phyloP scores from a whole-genome alignment of 768 basidiomycete species.

The Mycena galericulata region DNA sequence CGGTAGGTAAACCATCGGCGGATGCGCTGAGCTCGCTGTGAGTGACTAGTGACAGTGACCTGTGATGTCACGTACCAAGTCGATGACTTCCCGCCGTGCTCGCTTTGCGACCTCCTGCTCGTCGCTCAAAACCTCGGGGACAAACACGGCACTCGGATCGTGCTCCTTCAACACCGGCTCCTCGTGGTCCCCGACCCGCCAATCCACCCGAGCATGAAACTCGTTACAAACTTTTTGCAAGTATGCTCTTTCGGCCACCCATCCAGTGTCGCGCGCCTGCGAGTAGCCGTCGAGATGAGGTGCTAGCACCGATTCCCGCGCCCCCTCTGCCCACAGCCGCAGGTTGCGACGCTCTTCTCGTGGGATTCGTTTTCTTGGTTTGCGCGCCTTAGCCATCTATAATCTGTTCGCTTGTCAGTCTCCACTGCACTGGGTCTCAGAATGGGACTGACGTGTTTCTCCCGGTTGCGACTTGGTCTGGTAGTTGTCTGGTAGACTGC shows the following conservation, averaged over 20 bases:
- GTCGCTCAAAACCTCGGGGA: background rate
- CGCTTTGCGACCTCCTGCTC: background rate
- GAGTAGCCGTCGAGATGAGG: background rate
- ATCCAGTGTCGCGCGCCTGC: background rate
- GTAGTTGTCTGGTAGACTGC: too few relatives aligned
- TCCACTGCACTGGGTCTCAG: background rate
- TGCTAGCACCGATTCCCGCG: background rate
- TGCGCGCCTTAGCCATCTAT: background rate
- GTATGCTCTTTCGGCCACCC: background rate
- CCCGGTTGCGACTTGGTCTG: too few relatives aligned
- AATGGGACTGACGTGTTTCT: too few relatives aligned
- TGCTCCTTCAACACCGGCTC: background rate
- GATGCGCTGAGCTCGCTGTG: constrained; percentile 9
- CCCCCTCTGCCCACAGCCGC: background rate
- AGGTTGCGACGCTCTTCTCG: background rate
- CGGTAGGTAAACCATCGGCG: constrained; percentile 12
- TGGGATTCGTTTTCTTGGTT: background rate
- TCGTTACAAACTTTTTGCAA: background rate
- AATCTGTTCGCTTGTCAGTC: background rate
- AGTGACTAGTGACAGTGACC: background rate
- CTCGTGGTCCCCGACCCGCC: constrained; percentile 1
- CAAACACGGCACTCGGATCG: background rate
- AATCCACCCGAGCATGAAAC: background rate
- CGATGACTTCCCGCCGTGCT: background rate
- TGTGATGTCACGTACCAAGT: background rate